Evolutionary conservation across 1,284 basidiomycete genomes (phyloP), one percentile per base, ranked within the genome.

Genomic region (Ustilago tritici): DNA sequence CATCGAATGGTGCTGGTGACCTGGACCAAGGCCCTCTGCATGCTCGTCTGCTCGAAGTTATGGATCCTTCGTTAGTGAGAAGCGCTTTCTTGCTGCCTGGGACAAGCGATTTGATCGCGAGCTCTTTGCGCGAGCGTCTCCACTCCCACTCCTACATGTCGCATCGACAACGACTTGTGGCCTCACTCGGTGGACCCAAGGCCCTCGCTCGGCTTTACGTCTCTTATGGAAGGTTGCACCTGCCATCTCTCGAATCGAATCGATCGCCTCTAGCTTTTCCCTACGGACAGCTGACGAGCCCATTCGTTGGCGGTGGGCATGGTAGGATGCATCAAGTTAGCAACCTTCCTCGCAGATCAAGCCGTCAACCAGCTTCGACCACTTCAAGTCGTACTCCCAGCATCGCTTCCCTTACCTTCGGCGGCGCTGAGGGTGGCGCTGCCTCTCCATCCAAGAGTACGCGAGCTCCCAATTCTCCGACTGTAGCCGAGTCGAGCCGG

Each of bases 141-240:
- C 69, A 63, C 17, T 63, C 65, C 14, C 63, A 67, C 52, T 52
- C 67, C 10, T 70, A 76, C 65, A 65, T 70, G 68, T 62, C 74
- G 17, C 61, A 76, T 38, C 64, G 76, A 23, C 75, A 75, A 35
- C 58, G 80, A 10, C 65, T 82, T 19, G 63, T 80, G 1, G 80
- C 80, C 4, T 79, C 80, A 19, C 74, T 82, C 1, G 80, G 80
- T 40, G 80, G 80, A 14, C 63, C 71, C 0, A 82, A 65, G 32
- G 76, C 80, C 3, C 57, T 82, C n/a, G 76, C 76, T 10, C 62
- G 80, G 17, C 67, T 82, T 2, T 82, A 80, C 49, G 61, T 80
- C 3, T 80, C 78, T 9, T 82, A 82, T 40, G 80, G 70, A 1
- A 63, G 75, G 35, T 55, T 80, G 40, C 75, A 72, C 19, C 60